Evolutionary conservation across 2,329 filamentous ascomycete genomes (phyloP).

Genomic region (Fusarium succisae): DNA sequence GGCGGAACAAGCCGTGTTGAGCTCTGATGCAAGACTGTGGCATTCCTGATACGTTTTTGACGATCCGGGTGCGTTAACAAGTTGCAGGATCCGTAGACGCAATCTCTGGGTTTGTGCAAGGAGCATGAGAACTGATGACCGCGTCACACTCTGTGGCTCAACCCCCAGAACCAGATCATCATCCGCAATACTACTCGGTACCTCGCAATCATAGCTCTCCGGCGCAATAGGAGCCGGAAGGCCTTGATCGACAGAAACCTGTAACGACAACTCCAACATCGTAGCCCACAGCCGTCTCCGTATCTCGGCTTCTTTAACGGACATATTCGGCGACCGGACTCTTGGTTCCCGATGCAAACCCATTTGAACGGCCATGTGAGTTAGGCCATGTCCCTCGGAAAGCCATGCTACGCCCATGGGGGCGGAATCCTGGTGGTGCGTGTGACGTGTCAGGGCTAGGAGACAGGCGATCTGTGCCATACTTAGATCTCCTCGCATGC

Average conservation of each 20-base stretch:
- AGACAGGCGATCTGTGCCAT: slow-evolving; percentile 1
- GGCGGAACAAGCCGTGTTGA: neutral
- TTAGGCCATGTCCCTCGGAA: neutral
- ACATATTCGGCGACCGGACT: neutral
- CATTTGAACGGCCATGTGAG: neutral
- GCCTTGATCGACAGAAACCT: neutral
- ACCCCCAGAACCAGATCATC: neutral
- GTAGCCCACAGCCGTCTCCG: neutral
- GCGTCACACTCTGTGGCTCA: neutral
- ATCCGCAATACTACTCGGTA: neutral
- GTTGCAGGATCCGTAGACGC: neutral
- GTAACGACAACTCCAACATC: neutral
- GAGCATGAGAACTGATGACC: neutral
- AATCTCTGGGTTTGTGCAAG: neutral
- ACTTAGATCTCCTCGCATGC: neutral
- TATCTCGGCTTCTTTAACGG: neutral
- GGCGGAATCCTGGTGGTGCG: neutral
- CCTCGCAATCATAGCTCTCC: neutral
- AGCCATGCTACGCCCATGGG: neutral
- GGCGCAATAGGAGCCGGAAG: neutral
- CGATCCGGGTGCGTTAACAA: neutral
- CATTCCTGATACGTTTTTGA: neutral
- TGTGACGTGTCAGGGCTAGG: neutral
- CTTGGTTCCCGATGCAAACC: neutral
- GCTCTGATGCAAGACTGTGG: neutral